Base-by-base conservation (phyloP, 2,329 filamentous ascomycete genomes). In the Orbilia ellipsospora region DNA sequence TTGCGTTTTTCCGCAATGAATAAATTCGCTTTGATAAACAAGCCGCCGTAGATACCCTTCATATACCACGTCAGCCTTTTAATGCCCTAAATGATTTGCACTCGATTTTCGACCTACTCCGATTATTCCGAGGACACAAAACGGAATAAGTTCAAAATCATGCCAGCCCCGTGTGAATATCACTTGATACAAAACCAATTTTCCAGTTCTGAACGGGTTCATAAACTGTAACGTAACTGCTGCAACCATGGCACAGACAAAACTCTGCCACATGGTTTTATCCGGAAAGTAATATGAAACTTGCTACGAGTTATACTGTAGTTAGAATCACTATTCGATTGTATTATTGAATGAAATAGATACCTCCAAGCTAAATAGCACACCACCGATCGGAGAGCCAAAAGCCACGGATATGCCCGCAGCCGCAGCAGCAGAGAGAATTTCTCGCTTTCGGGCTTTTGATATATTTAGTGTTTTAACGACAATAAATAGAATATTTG, bases 211-310 rank as follows among this genome's bases (percentile, higher is more conserved):
- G 82, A 98, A 97, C 3, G 95, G 95, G 81, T 99, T 95, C 77
- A 97, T 78, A 54, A 79, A 79, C 82, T 98, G 94, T 3, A 99
- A 86, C 13, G 93, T 93, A 44, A 98, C 92, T 16, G 95, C 94
- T 15, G 94, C 95, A n/a, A 96, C 92, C 94, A 98, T 98, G 81
- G 95, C 95, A 80, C 95, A 98, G 48, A 99, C 95, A 81, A 99
- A 99, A 80, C 93, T 97, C 82, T 97, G 95, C 95, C 95, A 99
- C 95, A 99, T 98, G 8, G 95, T 98, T 83, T 98, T 98, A 83
- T 98, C 94, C 0, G 95, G 94, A 79, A 98, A 98, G 82, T 97
- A 98, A 82, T 97, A 98, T 0, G 93, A 96, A 1, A 98, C 85
- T 87, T 96, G 93, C 88, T 92, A 73, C 15, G 23, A 18, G 36